Percentiles rank a stretch among this genome's conserved stretches.
Evolutionary conservation across 495 filamentous ascomycete genomes (phyloP).

Genomic region (Tuber calosporum): DNA sequence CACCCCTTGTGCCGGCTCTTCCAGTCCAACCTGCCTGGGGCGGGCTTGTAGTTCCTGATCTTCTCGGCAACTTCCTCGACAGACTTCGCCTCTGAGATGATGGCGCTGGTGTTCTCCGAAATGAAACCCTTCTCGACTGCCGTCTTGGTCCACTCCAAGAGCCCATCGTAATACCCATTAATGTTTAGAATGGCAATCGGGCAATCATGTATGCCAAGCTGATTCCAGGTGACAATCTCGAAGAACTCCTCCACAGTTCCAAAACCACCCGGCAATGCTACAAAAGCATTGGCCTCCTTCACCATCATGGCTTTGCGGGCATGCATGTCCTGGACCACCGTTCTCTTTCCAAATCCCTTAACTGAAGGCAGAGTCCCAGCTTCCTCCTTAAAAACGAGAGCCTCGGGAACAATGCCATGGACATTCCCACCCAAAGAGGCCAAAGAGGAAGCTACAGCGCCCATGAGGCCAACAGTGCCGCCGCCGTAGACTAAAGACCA

Average conservation of each 20-base stretch:
- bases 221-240: slow-evolving; percentile 96
- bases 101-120: slow-evolving; percentile 56
- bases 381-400: slow-evolving; percentile 75
- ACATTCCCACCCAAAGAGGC: slow-evolving; percentile 77
- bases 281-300: slow-evolving; percentile 78
- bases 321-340: slow-evolving; percentile 90
- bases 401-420: slow-evolving; percentile 84
- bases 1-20: slow-evolving; percentile 48
- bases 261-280: slow-evolving; percentile 82
- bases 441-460: slow-evolving; percentile 79
- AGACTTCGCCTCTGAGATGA: slow-evolving; percentile 67
- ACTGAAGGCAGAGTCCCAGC: slow-evolving; percentile 56
- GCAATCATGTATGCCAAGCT: slow-evolving; percentile 81
- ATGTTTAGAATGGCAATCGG: slow-evolving; percentile 78
- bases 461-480: slow-evolving; percentile 91
- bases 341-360: slow-evolving; percentile 69
- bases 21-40: slow-evolving; percentile 72
- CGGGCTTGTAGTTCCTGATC: slow-evolving; percentile 67
- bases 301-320: slow-evolving; percentile 91
- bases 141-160: slow-evolving; percentile 72
- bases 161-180: slow-evolving; percentile 82
- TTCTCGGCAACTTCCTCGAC: slow-evolving; percentile 63
- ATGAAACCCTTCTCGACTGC: slow-evolving; percentile 74
- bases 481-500: slow-evolving; percentile 87
- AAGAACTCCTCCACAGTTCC: slow-evolving; percentile 95